A percentile compares a stretch with the other conserved stretches of the same genome.
Evolutionary conservation across 1,139 yeast species (phyloP).

Genomic region (Candida gigantensis): DNA sequence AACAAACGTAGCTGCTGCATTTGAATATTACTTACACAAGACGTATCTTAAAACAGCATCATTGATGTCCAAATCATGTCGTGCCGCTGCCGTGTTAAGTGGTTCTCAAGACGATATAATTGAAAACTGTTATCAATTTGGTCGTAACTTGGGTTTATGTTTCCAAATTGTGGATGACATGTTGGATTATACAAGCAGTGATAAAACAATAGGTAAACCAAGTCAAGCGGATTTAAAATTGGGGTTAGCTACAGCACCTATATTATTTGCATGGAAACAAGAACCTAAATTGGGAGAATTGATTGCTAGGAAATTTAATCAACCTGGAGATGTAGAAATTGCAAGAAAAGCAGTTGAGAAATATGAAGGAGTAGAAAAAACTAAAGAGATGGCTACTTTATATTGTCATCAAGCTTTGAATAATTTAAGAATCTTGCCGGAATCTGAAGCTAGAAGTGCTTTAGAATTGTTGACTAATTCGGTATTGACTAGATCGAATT

Average conservation of each 20-base stretch:
- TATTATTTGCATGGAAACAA: slow-evolving; percentile 89
- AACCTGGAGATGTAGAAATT: slow-evolving; percentile 78
- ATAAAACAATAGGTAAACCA: slow-evolving; percentile 85
- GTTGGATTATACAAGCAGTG: slow-evolving; percentile 88
- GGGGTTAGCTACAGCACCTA: slow-evolving; percentile 97
- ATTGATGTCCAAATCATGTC: slow-evolving; percentile 89
- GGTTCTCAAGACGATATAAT: slow-evolving; percentile 76
- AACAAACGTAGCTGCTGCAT: slow-evolving; percentile 80
- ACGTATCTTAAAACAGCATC: slow-evolving; percentile 95
- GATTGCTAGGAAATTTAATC: slow-evolving; percentile 78
- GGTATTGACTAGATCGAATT: slow-evolving; percentile 77
- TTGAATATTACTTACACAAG: slow-evolving; percentile 91
- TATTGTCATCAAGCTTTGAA: slow-evolving; percentile 76
- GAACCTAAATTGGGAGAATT: slow-evolving; percentile 81
- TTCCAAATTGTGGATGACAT: slow-evolving; percentile 96
- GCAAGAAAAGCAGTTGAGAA: slow-evolving; percentile 74
- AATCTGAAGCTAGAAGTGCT: slow-evolving; percentile 87
- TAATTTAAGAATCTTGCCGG: slow-evolving; percentile 75
- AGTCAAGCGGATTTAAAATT: slow-evolving; percentile 91
- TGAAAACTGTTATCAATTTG: slow-evolving; percentile 87
- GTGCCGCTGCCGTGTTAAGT: slow-evolving; percentile 91
- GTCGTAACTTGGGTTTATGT: slow-evolving; percentile 90
- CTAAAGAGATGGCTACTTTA: slow-evolving; percentile 72
- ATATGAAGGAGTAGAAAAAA: slow-evolving; percentile 74
- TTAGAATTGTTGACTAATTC: slow-evolving; percentile 82